Percentiles rank a stretch among this genome's conserved stretches.
These are phyloP conservation scores for Hemileccinum rubropunctum DNA, from an alignment of 768 basidiomycete species.

Conservation along the genomic window DNA sequence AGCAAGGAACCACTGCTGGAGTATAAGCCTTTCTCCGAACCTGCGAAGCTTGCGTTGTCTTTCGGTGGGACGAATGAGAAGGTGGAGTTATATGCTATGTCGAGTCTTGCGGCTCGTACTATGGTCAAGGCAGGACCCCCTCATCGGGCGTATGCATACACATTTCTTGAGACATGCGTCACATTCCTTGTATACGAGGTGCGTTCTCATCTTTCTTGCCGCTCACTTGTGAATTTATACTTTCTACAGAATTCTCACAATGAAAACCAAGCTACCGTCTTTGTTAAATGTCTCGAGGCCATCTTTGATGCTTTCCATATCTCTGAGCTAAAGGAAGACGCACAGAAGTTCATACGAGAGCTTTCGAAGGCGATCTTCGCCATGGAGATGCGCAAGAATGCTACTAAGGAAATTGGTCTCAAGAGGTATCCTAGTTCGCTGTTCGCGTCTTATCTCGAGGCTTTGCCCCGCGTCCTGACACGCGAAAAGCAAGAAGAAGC, in stretches of 20 bases:
- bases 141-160: constrained; percentile 54
- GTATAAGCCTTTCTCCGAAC: constrained; percentile 67
- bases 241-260: constrained; percentile 59
- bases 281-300: constrained; percentile 68
- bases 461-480: constrained; percentile 72
- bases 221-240: constrained; percentile 5
- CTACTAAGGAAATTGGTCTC: constrained; percentile 49
- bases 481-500: constrained; percentile 62
- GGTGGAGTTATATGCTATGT: constrained; percentile 66
- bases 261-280: constrained; percentile 72
- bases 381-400: constrained; percentile 63
- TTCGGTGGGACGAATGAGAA: constrained; percentile 66
- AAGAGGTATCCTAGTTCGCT: constrained; percentile 57
- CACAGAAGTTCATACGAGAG: constrained; percentile 66
- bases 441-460: constrained; percentile 74
- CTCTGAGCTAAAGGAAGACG: constrained; percentile 65
- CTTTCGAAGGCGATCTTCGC: constrained; percentile 72
- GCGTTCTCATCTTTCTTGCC: constrained; percentile 5
- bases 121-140: constrained; percentile 48
- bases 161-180: constrained; percentile 67
- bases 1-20: constrained; percentile 75
- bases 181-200: constrained; percentile 80
- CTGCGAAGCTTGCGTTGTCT: constrained; percentile 67
- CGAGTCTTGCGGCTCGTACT: constrained; percentile 60
- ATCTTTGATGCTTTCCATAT: constrained; percentile 74